phyloP scores from a whole-genome alignment of 352 stramenopile genomes.

The Phytophthora citricola region DNA sequence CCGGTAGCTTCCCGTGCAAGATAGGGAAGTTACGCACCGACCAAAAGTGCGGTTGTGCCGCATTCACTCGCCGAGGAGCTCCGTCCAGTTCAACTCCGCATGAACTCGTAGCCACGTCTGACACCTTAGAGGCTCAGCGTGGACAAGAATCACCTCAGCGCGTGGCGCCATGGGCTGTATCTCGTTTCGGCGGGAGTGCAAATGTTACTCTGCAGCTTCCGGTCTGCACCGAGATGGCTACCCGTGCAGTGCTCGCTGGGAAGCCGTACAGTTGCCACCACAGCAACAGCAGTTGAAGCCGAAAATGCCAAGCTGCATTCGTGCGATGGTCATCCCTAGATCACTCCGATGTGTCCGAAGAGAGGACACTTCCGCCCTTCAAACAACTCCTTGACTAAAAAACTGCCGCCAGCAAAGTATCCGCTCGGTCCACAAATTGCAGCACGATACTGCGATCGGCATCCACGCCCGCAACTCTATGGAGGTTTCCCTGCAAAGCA shows the following conservation, averaged over 20 bases:
- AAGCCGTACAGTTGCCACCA: constrained; percentile 13
- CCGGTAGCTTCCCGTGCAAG: too few relatives aligned
- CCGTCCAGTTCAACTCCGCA: background rate
- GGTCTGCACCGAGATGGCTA: constrained; percentile 21
- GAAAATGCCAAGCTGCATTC: constrained; percentile 20
- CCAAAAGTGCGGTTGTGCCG: too few relatives aligned
- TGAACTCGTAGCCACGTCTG: constrained; percentile 11
- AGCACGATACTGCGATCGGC: constrained; percentile 26
- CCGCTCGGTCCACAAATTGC: constrained; percentile 20
- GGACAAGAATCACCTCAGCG: constrained; percentile 5
- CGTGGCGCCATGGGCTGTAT: constrained; percentile 25
- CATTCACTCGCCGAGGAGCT: background rate
- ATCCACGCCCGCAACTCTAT: constrained; percentile 25
- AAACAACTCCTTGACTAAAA: constrained; percentile 9
- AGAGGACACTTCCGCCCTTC: constrained; percentile 18
- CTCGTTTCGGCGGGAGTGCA: constrained; percentile 9
- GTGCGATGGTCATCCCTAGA: constrained; percentile 18
- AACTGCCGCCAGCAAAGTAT: constrained; percentile 5
- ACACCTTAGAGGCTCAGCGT: constrained; percentile 7
- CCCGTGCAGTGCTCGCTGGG: background rate
- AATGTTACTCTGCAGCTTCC: constrained; percentile 12
- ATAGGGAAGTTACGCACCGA: too few relatives aligned
- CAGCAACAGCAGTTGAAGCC: constrained; percentile 16
- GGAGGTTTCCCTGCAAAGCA: constrained; percentile 24
- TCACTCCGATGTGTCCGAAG: constrained; percentile 20